These are phyloP conservation scores for Mortierella sp. DNA, from an alignment of 371 early-diverging fungal genomes.

Conservation along the genomic window DNA sequence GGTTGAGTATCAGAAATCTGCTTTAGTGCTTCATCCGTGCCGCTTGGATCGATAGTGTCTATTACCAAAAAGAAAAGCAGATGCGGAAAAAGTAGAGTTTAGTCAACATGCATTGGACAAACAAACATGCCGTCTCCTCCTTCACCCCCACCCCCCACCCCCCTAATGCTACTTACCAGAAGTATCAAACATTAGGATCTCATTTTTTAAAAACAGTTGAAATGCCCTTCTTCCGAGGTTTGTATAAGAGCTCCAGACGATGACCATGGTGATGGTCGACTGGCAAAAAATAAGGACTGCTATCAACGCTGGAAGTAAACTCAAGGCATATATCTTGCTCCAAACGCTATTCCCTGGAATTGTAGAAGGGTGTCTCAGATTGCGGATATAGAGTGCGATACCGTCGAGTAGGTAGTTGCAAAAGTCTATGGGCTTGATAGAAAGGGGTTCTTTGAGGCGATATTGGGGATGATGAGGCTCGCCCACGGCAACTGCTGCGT, in stretches of 20 bases:
- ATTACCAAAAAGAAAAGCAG: not conserved
- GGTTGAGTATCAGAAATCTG: slow-evolving; percentile 22
- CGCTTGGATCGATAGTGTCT: slow-evolving; percentile 45
- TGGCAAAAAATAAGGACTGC: slow-evolving; percentile 36
- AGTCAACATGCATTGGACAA: not conserved
- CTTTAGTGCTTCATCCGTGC: slow-evolving; percentile 34
- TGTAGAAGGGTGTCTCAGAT: slow-evolving; percentile 24
- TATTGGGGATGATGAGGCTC: not conserved
- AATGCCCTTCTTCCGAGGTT: slow-evolving; percentile 25
- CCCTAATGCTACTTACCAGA: slow-evolving; percentile 21
- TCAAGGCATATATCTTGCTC: slow-evolving; percentile 31
- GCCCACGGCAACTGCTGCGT: not conserved
- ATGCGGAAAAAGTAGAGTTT: not conserved
- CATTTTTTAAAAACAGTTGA: slow-evolving; percentile 27
- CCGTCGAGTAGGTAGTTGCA: slow-evolving; percentile 18
- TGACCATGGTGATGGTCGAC: slow-evolving; percentile 14
- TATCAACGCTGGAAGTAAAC: slow-evolving; percentile 21
- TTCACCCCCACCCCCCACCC: no score
- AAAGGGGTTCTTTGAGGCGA: slow-evolving; percentile 19
- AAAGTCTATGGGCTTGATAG: slow-evolving; percentile 33
- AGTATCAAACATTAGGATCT: slow-evolving; percentile 38
- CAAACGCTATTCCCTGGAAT: slow-evolving; percentile 27
- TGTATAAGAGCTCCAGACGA: slow-evolving; percentile 29
- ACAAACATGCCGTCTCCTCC: not conserved
- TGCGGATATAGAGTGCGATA: slow-evolving; percentile 6